Percentiles rank a stretch among this genome's conserved stretches.
phyloP scores from a whole-genome alignment of 495 filamentous ascomycete species.

The Penicillium crystallinum region DNA sequence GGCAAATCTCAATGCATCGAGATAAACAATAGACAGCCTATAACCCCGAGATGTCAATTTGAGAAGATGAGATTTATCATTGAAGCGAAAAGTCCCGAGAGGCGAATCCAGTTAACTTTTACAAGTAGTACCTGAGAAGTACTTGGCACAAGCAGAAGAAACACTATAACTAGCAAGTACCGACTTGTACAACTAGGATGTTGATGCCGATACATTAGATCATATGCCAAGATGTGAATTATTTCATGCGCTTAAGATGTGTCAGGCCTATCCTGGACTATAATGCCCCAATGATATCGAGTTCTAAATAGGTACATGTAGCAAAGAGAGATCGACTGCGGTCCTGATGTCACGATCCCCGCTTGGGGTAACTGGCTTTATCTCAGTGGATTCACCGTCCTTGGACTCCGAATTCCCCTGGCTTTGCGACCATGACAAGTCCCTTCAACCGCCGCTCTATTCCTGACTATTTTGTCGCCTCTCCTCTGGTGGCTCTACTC shows the following conservation, averaged over 20 bases:
- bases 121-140: neutral
- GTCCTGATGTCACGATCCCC: constrained; percentile 3
- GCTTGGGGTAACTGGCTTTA: neutral
- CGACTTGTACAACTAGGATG: neutral
- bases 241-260: neutral
- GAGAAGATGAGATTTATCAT: neutral
- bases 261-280: neutral
- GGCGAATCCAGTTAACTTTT: neutral
- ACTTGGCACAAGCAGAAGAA: neutral
- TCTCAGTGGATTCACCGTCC: constrained; percentile 2
- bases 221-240: neutral
- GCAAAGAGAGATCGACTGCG: neutral
- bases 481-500: constrained; percentile 45
- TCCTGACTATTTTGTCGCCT: constrained; percentile 43
- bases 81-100: neutral
- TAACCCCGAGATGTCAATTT: neutral
- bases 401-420: neutral
- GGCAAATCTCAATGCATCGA: constrained; percentile 18
- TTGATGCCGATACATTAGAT: neutral
- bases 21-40: constrained; percentile 4
- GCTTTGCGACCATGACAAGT: constrained; percentile 27
- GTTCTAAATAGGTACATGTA: neutral
- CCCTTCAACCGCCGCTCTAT: constrained; percentile 47
- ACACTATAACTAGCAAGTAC: neutral
- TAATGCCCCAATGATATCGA: neutral